Conservation (phyloP, 2,329 filamentous ascomycete species). For the Xylariales sp. region DNA sequence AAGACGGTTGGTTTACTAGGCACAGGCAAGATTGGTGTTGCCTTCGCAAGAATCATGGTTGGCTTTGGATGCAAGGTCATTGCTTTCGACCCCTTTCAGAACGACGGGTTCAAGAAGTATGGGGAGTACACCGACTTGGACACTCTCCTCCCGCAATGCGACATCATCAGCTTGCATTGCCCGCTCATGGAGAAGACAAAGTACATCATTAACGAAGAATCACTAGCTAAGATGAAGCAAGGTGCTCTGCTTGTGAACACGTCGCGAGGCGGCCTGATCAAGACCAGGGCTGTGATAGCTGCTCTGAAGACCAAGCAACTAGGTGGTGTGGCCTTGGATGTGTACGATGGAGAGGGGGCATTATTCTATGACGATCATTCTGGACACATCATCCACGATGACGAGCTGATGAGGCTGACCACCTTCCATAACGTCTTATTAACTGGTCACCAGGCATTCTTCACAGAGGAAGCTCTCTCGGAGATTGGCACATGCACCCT, state of each 20-base stretch:
- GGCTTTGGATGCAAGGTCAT: constrained; percentile 62
- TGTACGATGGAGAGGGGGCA: constrained; percentile 61
- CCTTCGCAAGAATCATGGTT: constrained; percentile 55
- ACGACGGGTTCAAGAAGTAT: constrained; percentile 40
- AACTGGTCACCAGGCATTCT: constrained; percentile 66
- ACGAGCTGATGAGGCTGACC: constrained; percentile 60
- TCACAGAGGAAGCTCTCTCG: constrained; percentile 59
- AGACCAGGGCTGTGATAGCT: constrained; percentile 54
- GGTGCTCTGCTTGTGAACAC: constrained; percentile 63
- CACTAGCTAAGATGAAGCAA: constrained; percentile 51
- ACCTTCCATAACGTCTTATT: constrained; percentile 65
- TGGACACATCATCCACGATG: constrained; percentile 60
- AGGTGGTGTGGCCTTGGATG: constrained; percentile 60
- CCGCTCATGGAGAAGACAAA: constrained; percentile 56
- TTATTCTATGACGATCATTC: constrained; percentile 65
- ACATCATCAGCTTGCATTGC: constrained; percentile 63
- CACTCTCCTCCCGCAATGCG: constrained; percentile 47
- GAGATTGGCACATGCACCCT: constrained; percentile 60
- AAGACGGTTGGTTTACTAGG: constrained; percentile 65
- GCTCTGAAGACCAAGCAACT: constrained; percentile 57
- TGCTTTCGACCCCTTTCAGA: constrained; percentile 55
- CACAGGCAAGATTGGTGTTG: constrained; percentile 60
- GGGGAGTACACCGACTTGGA: constrained; percentile 52
- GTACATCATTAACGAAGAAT: constrained; percentile 53
- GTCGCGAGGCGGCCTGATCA: constrained; percentile 60